Percentiles rank a stretch among this genome's conserved stretches.
These are phyloP conservation scores for Chlamydomonas reinhardtii DNA, from an alignment of 163 green algal genomes.

Conservation along the genomic window DNA sequence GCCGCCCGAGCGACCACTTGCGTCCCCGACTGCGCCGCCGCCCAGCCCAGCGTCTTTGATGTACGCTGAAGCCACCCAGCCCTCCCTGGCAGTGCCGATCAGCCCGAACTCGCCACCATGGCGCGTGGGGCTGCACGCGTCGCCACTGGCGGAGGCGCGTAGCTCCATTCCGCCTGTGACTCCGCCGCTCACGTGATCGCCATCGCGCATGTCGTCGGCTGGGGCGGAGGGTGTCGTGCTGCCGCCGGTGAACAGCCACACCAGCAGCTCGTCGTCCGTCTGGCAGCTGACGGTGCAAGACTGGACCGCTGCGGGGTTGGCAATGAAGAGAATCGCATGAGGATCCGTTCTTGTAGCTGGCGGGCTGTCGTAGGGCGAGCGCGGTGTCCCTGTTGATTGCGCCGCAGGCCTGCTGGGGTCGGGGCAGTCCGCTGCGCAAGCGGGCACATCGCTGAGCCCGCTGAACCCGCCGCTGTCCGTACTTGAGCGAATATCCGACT, in stretches of 20 bases:
- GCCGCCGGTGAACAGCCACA: slow-evolving; percentile 18
- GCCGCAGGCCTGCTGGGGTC: too few species aligned
- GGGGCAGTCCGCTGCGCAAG: too few species aligned
- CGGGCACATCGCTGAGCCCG: too few species aligned
- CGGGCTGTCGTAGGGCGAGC: neutral
- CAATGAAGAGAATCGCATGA: neutral
- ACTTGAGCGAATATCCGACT: too few species aligned
- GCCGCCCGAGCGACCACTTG: neutral
- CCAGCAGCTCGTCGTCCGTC: slow-evolving; percentile 36
- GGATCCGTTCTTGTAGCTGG: neutral
- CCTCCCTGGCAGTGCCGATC: too few species aligned
- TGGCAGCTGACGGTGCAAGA: neutral
- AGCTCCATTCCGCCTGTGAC: neutral
- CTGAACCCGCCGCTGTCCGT: too few species aligned
- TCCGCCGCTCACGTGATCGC: neutral
- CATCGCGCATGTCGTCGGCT: neutral
- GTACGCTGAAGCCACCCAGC: neutral
- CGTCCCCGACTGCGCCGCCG: neutral
- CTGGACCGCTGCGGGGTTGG: too few species aligned
- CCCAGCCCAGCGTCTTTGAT: neutral
- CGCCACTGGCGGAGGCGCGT: neutral
- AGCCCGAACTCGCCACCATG: too few species aligned
- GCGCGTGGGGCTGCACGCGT: neutral
- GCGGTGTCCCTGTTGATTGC: too few species aligned
- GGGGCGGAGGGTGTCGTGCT: slow-evolving; percentile 1